Conservation (phyloP, 164 flowering plant genomes). For the Brasenia schreberi region DNA sequence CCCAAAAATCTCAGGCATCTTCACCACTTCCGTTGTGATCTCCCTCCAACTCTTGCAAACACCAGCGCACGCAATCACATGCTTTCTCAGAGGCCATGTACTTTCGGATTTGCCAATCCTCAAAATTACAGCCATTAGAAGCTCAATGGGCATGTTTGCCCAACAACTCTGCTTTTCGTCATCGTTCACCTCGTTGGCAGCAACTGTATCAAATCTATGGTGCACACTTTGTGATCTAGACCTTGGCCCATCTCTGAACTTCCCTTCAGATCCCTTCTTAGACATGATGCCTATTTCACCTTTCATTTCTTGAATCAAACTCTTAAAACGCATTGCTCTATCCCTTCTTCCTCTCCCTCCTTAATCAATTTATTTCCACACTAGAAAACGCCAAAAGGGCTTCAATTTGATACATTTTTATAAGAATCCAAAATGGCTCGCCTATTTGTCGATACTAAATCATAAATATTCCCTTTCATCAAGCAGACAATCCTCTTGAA, state of each 20-base stretch:
- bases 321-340: conserved; percentile 31
- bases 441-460: background rate
- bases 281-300: conserved; percentile 66
- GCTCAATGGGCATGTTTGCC: conserved; percentile 83
- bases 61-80: conserved; percentile 77
- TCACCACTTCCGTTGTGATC: conserved; percentile 61
- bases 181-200: conserved; percentile 5
- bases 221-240: conserved; percentile 61
- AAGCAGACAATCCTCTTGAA: background rate
- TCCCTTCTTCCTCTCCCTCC: background rate
- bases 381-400: background rate
- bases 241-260: conserved; percentile 44
- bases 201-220: conserved; percentile 65
- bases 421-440: background rate
- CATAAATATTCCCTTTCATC: background rate
- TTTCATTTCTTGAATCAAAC: conserved; percentile 63
- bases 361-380: background rate
- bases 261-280: conserved; percentile 61
- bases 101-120: conserved; percentile 67
- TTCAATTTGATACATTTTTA: background rate
- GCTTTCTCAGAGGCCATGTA: conserved; percentile 59
- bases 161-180: conserved; percentile 53
- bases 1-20: conserved; percentile 54
- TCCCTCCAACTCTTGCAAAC: conserved; percentile 83
- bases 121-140: conserved; percentile 57